Evolutionary conservation across 2,329 filamentous ascomycete genomes (phyloP), one percentile per base, ranked within the genome.

Genomic region (Drechslerella dactyloides): DNA sequence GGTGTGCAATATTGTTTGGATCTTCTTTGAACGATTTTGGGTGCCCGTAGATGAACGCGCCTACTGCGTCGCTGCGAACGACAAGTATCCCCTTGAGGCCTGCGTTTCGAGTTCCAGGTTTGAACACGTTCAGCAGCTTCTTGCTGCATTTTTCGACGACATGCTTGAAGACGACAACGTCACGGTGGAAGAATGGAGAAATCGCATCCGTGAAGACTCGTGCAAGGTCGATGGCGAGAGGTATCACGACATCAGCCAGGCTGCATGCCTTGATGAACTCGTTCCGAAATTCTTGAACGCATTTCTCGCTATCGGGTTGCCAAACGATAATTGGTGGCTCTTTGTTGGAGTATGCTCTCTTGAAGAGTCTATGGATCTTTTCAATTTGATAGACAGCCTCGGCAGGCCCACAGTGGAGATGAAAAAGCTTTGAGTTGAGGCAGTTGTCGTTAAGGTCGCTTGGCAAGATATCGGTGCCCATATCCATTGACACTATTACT

Each of bases 261-360:
- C 17, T 51, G 23, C 19, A 51, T 2, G 46, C 46, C 21, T 21
- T 51, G 6, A 51, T 3, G 23, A 51, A 51, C 2, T 23, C 3
- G 3, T 51, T 17, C 2, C n/a, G n/a, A 11, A 15, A 3, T 2
- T 23, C 19, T 4, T 3, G 3, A 15, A 15, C 21, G 46, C 46
- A 51, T 51, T 27, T 51, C 23, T 27, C 19, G 8, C 46, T 27
- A n/a, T 51, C 46, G 10, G 46, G 46, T 17, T 51, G n/a, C 46
- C 46, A 51, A 51, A 51, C 46, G 46, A 51, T 15, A 23, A 51
- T 51, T 51, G 46, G 46, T 21, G 46, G n/a, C 21, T 51, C 46
- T 11, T 21, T 23, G 3, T 51, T 51, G 3, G 19, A 7, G 15
- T 21, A 8, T 2, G 4, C 15, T 15, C 23, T 51, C 11, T 23